A percentile compares a stretch with the other conserved stretches of the same genome.
Evolutionary conservation across 176 grass and related monocot genomes (phyloP).

Genomic region (Triticum timopheevii): DNA sequence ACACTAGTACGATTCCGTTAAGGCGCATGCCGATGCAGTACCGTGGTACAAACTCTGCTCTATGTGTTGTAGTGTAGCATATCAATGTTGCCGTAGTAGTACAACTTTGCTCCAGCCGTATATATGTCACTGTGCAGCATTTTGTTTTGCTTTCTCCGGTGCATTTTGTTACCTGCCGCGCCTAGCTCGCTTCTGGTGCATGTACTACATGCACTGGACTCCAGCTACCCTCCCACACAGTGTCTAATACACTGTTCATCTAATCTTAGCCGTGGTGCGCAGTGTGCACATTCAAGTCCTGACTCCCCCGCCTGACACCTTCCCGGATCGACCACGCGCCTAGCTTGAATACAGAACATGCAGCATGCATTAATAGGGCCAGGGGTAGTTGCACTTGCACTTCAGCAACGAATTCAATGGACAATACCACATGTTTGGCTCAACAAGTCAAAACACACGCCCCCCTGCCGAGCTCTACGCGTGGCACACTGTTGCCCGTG

Average conservation of each 20-base stretch:
- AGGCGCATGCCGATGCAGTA: not conserved
- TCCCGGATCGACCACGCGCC: not conserved
- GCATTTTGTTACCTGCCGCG: too few relatives aligned
- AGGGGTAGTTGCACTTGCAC: not conserved
- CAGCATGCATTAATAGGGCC: not conserved
- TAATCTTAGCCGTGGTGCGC: not conserved
- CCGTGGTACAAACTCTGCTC: not conserved
- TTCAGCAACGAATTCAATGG: not conserved
- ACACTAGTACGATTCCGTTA: not conserved
- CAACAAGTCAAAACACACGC: not conserved
- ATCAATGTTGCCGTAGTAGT: too few relatives aligned
- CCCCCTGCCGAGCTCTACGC: not conserved
- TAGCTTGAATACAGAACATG: slow-evolving; percentile 20
- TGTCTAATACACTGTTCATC: not conserved
- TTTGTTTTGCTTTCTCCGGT: not conserved
- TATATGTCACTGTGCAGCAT: not conserved
- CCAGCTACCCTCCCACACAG: not conserved
- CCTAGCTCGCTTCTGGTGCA: too few relatives aligned
- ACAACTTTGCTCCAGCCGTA: not conserved
- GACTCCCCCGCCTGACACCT: not conserved
- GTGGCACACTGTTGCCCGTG: not conserved
- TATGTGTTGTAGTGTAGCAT: too few relatives aligned
- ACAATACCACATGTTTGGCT: not conserved
- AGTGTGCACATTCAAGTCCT: not conserved
- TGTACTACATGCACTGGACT: not conserved